phyloP scores from a whole-genome alignment of 2,329 filamentous ascomycete genomes.

The Aaosphaeria arxii region DNA sequence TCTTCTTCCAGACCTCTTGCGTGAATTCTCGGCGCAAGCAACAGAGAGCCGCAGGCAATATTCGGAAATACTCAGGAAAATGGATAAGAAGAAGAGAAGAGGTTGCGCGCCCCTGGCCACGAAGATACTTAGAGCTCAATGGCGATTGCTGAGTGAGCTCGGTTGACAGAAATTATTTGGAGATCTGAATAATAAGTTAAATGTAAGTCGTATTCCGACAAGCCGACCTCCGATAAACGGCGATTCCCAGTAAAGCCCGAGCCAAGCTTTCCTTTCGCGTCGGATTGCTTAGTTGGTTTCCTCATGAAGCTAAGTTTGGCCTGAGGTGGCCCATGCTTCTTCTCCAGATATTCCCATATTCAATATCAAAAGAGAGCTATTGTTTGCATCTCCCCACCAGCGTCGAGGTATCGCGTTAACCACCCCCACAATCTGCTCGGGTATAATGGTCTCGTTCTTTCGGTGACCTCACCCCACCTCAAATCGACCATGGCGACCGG shows the following conservation, averaged over 20 bases:
- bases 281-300: too few relatives aligned
- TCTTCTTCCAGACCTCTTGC: background rate
- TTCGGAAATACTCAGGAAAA: too few relatives aligned
- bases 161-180: background rate
- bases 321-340: slow-evolving; percentile 1
- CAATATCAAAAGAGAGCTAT: too few relatives aligned
- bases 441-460: background rate
- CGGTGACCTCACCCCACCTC: background rate
- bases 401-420: too few relatives aligned
- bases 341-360: too few relatives aligned
- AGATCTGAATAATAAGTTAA: slow-evolving; percentile 8
- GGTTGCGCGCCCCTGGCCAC: too few relatives aligned
- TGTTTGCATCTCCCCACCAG: too few relatives aligned
- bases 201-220: slow-evolving; percentile 5
- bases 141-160: background rate
- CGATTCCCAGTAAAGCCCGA: background rate
- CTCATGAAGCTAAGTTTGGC: background rate
- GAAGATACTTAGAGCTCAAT: too few relatives aligned
- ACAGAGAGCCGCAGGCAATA: too few relatives aligned
- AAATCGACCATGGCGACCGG: slow-evolving; percentile 29
- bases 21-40: background rate
- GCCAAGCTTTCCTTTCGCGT: background rate
- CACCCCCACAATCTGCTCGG: background rate
- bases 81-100: too few relatives aligned
- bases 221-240: background rate